Evolutionary conservation across 257 asterid genomes (phyloP).

Genomic region (Solanum clarkiae): DNA sequence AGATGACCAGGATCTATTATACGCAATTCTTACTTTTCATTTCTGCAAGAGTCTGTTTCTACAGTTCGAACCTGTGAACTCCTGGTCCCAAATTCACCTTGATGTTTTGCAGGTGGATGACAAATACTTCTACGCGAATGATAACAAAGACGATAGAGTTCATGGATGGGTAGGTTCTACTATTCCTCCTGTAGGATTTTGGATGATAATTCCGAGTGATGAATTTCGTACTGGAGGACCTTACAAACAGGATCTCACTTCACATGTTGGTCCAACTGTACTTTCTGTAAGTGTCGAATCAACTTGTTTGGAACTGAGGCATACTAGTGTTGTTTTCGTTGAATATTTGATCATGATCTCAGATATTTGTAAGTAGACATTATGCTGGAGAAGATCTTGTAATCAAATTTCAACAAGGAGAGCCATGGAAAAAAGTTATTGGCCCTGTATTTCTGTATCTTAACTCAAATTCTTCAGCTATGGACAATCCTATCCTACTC

Average conservation of each 20-base stretch:
- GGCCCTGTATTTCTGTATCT: conserved; percentile 66
- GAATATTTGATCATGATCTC: background rate
- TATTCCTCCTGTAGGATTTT: conserved; percentile 52
- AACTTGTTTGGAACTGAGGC: background rate
- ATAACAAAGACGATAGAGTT: conserved; percentile 51
- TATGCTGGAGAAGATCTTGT: conserved; percentile 46
- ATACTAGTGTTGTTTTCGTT: background rate
- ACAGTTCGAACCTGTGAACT: background rate
- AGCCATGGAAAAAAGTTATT: conserved; percentile 75
- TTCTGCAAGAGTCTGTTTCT: background rate
- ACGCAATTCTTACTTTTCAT: background rate
- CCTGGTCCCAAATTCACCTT: too few species aligned
- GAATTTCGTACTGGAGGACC: conserved; percentile 85
- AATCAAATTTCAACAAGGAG: conserved; percentile 39
- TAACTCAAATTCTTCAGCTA: conserved; percentile 24
- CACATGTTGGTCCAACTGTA: conserved; percentile 78
- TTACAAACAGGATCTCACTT: conserved; percentile 76
- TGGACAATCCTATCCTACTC: conserved; percentile 30
- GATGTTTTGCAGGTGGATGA: conserved; percentile 54
- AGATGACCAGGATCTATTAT: too few species aligned
- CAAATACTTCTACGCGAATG: conserved; percentile 74
- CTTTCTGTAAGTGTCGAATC: conserved; percentile 44
- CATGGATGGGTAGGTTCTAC: conserved; percentile 64
- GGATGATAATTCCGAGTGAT: conserved; percentile 81
- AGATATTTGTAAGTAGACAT: conserved; percentile 91